These are phyloP conservation scores for Monosporascus sp. DNA, from an alignment of 2,329 filamentous ascomycete genomes.

Conservation along the genomic window DNA sequence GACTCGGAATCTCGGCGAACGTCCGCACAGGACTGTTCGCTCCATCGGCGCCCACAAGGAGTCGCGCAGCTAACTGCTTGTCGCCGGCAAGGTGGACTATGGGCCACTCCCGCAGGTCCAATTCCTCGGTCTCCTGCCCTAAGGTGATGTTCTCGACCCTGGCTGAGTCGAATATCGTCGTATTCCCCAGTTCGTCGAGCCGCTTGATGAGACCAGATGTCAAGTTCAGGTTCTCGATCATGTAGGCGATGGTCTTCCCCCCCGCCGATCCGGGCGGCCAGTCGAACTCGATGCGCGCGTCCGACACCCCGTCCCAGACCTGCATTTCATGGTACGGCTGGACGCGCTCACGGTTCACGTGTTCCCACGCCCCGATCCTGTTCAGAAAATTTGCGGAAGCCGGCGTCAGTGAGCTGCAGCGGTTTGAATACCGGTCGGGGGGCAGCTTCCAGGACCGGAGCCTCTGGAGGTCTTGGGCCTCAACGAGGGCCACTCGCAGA, in stretches of 20 bases:
- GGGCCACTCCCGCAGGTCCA: conserved; percentile 84
- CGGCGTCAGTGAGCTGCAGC: conserved; percentile 91
- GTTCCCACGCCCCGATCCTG: conserved; percentile 77
- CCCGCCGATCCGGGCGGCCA: conserved; percentile 47
- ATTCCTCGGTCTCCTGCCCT: conserved; percentile 61
- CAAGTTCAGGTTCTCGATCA: conserved; percentile 92
- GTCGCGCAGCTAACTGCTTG: conserved; percentile 66
- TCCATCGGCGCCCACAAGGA: conserved; percentile 89
- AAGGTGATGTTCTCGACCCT: conserved; percentile 76
- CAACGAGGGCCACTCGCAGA: conserved; percentile 82
- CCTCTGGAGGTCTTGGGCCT: conserved; percentile 78
- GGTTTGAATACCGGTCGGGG: conserved; percentile 74
- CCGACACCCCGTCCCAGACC: conserved; percentile 93
- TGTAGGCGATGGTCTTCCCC: conserved; percentile 76
- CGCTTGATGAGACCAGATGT: conserved; percentile 71
- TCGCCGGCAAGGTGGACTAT: conserved; percentile 68
- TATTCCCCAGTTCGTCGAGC: conserved; percentile 62
- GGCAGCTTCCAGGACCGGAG: conserved; percentile 62
- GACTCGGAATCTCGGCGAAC: conserved; percentile 79
- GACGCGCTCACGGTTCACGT: conserved; percentile 66
- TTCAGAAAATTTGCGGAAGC: conserved; percentile 78
- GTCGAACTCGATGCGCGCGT: conserved; percentile 84
- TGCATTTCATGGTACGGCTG: conserved; percentile 95
- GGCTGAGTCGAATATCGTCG: conserved; percentile 69
- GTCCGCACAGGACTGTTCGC: conserved; percentile 88